Percentiles rank a stretch among this genome's conserved stretches.
Evolutionary conservation across 176 grass and related monocot genomes (phyloP).

Genomic region (Pontederia paniculata): DNA sequence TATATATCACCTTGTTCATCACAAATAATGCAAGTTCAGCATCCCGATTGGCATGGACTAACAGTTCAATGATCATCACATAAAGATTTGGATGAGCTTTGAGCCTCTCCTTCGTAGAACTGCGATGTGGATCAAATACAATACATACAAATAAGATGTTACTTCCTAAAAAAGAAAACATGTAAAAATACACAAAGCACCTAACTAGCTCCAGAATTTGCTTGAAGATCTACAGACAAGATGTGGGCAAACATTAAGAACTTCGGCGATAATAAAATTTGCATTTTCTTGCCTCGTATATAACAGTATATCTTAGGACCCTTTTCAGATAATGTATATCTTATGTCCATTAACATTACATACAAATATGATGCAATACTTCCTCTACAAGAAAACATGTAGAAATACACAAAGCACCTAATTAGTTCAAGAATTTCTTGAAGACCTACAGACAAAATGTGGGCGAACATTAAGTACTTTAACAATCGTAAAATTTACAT

Average conservation of each 20-base stretch:
- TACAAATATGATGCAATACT: background rate
- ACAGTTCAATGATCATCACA: constrained; percentile 49
- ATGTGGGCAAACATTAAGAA: background rate
- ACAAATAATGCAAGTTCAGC: constrained; percentile 74
- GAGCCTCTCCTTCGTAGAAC: constrained; percentile 57
- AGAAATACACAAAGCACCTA: background rate
- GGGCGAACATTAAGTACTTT: too few relatives aligned
- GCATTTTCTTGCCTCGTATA: too few relatives aligned
- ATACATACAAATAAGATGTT: background rate
- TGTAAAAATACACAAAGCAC: background rate
- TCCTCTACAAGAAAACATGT: background rate
- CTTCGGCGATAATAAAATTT: too few relatives aligned
- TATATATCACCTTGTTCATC: constrained; percentile 55
- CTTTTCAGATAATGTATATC: too few relatives aligned
- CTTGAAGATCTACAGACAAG: background rate
- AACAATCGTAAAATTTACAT: too few relatives aligned
- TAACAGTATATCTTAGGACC: too few relatives aligned
- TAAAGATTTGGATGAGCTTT: constrained; percentile 61
- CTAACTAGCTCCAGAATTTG: background rate
- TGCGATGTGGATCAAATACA: constrained; percentile 26
- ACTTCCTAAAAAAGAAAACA: background rate
- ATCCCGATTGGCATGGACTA: constrained; percentile 46
- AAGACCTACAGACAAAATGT: background rate
- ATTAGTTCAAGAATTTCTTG: background rate
- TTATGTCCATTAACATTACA: too few relatives aligned